phyloP scores from a whole-genome alignment of 2,329 filamentous ascomycete species.

The Aurifilum marmelostoma region DNA sequence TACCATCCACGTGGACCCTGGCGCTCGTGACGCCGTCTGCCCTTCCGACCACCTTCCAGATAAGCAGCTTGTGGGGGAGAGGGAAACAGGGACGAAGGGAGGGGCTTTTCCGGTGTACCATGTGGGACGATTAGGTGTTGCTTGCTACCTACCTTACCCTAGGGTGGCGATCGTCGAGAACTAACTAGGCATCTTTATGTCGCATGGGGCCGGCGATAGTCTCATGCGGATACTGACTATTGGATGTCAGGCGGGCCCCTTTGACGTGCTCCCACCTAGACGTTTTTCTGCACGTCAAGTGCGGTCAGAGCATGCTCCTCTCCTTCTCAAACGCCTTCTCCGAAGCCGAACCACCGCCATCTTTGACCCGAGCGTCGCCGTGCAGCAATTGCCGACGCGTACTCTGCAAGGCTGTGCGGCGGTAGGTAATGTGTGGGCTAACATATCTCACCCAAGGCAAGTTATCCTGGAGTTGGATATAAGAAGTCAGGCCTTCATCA shows the following conservation, averaged over 20 bases:
- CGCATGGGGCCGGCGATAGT: constrained; percentile 6
- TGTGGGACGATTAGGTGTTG: not conserved
- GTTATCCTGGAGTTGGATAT: not conserved
- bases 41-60: not conserved
- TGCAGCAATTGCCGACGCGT: not conserved
- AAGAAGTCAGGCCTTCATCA: not conserved
- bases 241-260: constrained; percentile 7
- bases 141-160: too few species aligned
- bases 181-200: not conserved
- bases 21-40: too few species aligned
- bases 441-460: not conserved
- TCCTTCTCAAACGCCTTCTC: not conserved
- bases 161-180: not conserved
- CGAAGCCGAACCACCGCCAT: too few species aligned
- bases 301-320: not conserved
- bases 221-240: not conserved
- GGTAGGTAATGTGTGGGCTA: not conserved
- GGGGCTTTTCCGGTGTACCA: not conserved
- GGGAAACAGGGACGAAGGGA: not conserved
- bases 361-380: not conserved
- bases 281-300: not conserved
- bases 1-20: not conserved
- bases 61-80: not conserved
- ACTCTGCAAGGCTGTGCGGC: not conserved
- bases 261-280: not conserved